A percentile compares a stretch with the other conserved stretches of the same genome.
These are phyloP conservation scores for Geum urbanum DNA, from an alignment of 306 rosid species.

Conservation along the genomic window DNA sequence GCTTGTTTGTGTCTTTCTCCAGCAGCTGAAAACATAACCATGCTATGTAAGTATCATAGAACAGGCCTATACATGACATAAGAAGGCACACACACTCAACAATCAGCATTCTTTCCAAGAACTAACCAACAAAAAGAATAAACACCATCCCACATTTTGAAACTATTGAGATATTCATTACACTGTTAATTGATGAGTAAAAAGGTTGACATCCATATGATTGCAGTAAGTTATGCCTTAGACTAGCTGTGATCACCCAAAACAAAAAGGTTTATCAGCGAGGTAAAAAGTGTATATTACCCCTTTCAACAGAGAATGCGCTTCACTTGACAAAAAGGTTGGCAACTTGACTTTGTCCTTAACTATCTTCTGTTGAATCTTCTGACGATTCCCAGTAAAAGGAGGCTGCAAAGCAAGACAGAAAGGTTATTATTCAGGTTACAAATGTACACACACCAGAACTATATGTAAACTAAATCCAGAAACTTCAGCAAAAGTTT, in stretches of 20 bases:
- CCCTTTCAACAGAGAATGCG: conserved; percentile 87
- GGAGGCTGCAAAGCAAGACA: conserved; percentile 69
- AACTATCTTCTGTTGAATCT: conserved; percentile 81
- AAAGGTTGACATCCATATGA: too few species aligned
- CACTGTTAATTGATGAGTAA: background rate
- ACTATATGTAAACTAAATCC: too few species aligned
- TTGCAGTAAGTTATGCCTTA: background rate
- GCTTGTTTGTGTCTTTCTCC: conserved; percentile 64
- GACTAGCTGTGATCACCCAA: background rate
- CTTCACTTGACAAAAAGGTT: conserved; percentile 78
- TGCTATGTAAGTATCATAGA: background rate
- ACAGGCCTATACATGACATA: conserved; percentile 1
- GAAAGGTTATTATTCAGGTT: background rate
- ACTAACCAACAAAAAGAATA: background rate
- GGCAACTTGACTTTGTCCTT: conserved; percentile 94
- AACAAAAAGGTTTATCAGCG: background rate
- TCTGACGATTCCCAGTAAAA: conserved; percentile 73
- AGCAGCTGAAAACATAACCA: conserved; percentile 52
- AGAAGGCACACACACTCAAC: background rate
- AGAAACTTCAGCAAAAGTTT: too few species aligned
- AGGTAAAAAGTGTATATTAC: conserved; percentile 23
- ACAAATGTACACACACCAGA: too few species aligned
- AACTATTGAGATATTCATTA: background rate
- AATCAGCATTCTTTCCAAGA: background rate
- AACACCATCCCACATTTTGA: background rate